Evolutionary conservation across 345 rosid genomes (phyloP).

Genomic region (Dimocarpus longan): DNA sequence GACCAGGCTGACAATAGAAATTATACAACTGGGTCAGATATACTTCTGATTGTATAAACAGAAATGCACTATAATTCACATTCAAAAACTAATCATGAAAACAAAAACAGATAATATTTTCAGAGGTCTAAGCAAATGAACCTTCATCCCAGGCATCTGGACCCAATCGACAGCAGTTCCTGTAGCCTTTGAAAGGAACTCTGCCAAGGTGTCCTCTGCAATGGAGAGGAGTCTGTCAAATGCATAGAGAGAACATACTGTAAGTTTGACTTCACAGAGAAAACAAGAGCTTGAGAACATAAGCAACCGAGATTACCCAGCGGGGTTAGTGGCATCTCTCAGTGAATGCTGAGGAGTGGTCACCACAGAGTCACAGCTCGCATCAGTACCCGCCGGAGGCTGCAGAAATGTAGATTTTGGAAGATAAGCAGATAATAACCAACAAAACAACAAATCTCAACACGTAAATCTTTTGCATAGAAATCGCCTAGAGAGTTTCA

Average conservation of each 20-base stretch:
- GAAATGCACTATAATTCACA: not conserved
- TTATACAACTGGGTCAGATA: conserved; percentile 1
- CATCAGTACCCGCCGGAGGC: conserved; percentile 79
- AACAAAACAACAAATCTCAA: not conserved
- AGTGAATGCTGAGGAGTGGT: conserved; percentile 92
- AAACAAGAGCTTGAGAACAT: not conserved
- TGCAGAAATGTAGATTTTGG: conserved; percentile 31
- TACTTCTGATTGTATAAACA: not conserved
- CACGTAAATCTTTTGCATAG: not conserved
- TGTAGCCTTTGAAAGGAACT: conserved; percentile 99
- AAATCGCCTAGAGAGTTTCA: not conserved
- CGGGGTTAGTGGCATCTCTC: conserved; percentile 96
- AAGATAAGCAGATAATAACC: conserved; percentile 12
- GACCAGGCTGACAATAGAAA: conserved; percentile 85
- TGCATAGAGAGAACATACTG: conserved; percentile 13
- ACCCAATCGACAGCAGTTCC: conserved; percentile 99
- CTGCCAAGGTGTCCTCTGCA: conserved; percentile 99
- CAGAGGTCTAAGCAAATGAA: conserved; percentile 20
- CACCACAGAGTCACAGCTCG: conserved; percentile 94
- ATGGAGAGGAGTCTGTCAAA: conserved; percentile 88
- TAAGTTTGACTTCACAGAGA: not conserved
- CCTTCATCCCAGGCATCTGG: conserved; percentile 99
- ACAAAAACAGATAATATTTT: not conserved
- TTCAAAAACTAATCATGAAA: not conserved
- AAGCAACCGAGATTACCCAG: conserved; percentile 63